Percentiles rank a stretch among this genome's conserved stretches.
Conservation (phyloP, 306 rosid genomes). For the Medicago lupulina region DNA sequence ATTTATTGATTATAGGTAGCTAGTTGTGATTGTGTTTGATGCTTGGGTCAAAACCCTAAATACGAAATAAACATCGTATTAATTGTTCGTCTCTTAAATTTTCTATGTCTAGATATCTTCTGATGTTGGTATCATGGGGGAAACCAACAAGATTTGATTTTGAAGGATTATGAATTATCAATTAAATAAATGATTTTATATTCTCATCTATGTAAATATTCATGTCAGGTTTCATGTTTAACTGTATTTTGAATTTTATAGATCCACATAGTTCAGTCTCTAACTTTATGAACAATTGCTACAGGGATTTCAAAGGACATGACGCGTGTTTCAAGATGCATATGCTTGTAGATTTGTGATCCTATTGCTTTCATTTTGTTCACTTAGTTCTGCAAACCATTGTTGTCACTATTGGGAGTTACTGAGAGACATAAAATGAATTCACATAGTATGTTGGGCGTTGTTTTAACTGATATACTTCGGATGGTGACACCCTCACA, state of each 20-base stretch:
- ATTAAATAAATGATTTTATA: constrained; percentile 32
- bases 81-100: constrained; percentile 25
- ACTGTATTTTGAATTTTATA: constrained; percentile 31
- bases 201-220: constrained; percentile 8
- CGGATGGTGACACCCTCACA: constrained; percentile 54
- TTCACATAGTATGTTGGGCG: constrained; percentile 49
- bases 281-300: constrained; percentile 41
- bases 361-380: constrained; percentile 34
- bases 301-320: constrained; percentile 28
- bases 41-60: constrained; percentile 17
- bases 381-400: constrained; percentile 39
- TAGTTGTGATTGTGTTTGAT: constrained; percentile 30
- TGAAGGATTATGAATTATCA: constrained; percentile 29
- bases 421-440: constrained; percentile 53
- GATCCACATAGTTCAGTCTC: constrained; percentile 37
- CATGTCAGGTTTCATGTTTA: constrained; percentile 9
- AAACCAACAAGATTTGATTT: constrained; percentile 7
- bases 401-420: constrained; percentile 21
- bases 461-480: constrained; percentile 57
- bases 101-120: constrained; percentile 9
- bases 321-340: constrained; percentile 33
- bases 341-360: constrained; percentile 29
- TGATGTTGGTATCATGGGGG: constrained; percentile 22
- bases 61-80: neutral
- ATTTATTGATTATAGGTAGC: neutral